Evolutionary conservation across 805 yeast genomes (phyloP), one percentile per base, ranked within the genome.

Genomic region (Teunomyces tritomae): DNA sequence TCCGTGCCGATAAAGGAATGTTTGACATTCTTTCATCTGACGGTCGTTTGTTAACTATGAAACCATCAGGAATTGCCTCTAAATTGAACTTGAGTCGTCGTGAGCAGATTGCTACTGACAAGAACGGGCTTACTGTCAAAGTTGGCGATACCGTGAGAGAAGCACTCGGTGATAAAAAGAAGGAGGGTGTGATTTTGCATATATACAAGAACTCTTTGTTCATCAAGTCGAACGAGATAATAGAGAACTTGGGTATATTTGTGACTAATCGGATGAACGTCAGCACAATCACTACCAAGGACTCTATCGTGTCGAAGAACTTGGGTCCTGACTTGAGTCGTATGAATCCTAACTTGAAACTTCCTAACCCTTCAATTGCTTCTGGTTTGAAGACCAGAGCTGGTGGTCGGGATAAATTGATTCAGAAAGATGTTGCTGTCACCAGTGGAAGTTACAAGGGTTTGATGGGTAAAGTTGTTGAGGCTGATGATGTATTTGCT

Each of bases 111-210:
- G 89, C 97, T 3, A 86, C 97, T 0, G 99, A 94, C 65, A 77
- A 80, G 50, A 78, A 79, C 49, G 99, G 99, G 41, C 78, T 83
- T 44, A 92, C 94, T 54, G 82, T 94, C 47, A 83, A 85, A 48
- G 83, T 88, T 33, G 97, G 97, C 44, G 99, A 94, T 62, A 84
- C 94, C 2, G 96, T 94, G n/a, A 84, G 84, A 57, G 99, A 94
- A 62, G 56, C 56, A 10, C 67, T 76, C 26, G 75, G 78, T 11
- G 96, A 90, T 57, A 72, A 68, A 51, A 84, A 87, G 57, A 81
- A 96, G 63, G 91, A 87, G 61, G 99, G 99, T 57, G 82, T 79
- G 32, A 87, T 94, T 51, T 66, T 94, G 49, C 97, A 92, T 64
- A 84, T 94, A 48, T 88, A 85, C 75, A 85, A 90, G 62, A 84